Evolutionary conservation across 768 basidiomycete species (phyloP).

Genomic region (Trametopsis cervina): DNA sequence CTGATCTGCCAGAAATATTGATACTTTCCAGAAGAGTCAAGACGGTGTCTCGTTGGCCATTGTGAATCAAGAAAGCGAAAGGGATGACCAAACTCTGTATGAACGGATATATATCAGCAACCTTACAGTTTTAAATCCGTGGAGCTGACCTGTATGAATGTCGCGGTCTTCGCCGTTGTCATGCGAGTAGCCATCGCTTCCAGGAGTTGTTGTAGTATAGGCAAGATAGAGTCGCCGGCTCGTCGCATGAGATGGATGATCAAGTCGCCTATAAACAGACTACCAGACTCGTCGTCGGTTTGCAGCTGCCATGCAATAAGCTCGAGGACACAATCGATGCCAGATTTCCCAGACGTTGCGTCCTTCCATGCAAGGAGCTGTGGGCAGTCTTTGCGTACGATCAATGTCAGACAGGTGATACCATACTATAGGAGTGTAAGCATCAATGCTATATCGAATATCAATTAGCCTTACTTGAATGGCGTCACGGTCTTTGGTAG

Average conservation of each 20-base stretch:
- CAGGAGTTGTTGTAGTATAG: slow-evolving; percentile 82
- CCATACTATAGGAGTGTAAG: slow-evolving; percentile 56
- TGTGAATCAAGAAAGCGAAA: slow-evolving; percentile 88
- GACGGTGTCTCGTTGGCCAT: slow-evolving; percentile 68
- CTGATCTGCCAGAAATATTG: slow-evolving; percentile 42
- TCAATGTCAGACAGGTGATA: slow-evolving; percentile 69
- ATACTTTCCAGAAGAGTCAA: slow-evolving; percentile 70
- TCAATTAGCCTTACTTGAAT: slow-evolving; percentile 47
- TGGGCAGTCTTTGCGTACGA: slow-evolving; percentile 81
- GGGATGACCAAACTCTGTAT: slow-evolving; percentile 81
- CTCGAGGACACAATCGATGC: slow-evolving; percentile 67
- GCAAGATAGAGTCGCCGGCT: slow-evolving; percentile 71
- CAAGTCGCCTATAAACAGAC: slow-evolving; percentile 89
- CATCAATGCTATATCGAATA: not conserved
- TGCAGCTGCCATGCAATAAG: slow-evolving; percentile 75
- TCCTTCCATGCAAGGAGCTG: slow-evolving; percentile 79
- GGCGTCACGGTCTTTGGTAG: slow-evolving; percentile 82
- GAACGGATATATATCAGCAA: not conserved
- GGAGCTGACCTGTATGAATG: slow-evolving; percentile 72
- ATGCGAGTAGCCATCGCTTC: slow-evolving; percentile 80
- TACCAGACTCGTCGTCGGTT: slow-evolving; percentile 84
- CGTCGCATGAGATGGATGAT: slow-evolving; percentile 88
- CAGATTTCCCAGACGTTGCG: slow-evolving; percentile 50
- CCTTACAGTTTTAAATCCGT: not conserved
- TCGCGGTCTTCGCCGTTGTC: slow-evolving; percentile 80